phyloP scores from a whole-genome alignment of 768 basidiomycete genomes.

The Grammothele lineata region DNA sequence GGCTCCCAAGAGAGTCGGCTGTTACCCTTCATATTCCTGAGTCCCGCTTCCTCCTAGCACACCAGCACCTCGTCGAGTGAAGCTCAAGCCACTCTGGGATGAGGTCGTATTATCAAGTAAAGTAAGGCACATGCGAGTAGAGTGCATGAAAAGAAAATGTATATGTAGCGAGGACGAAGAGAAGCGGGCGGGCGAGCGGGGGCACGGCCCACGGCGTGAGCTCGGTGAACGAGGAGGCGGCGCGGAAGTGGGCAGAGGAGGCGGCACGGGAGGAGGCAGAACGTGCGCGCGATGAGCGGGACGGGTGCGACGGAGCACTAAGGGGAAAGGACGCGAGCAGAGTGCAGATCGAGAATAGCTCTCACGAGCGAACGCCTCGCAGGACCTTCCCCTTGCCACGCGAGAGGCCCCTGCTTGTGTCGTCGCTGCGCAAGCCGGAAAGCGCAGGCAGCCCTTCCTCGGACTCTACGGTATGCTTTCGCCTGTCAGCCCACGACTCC shows the following conservation, averaged over 20 bases:
- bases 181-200: too few relatives aligned
- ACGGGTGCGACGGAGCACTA: constrained; percentile 5
- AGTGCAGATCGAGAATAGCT: constrained; percentile 11
- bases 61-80: too few relatives aligned
- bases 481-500: too few relatives aligned
- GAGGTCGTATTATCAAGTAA: too few relatives aligned
- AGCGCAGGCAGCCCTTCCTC: background rate
- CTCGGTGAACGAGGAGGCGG: background rate
- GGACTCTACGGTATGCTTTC: background rate
- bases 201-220: constrained; percentile 3
- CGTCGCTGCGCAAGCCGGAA: background rate
- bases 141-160: too few relatives aligned
- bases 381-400: background rate
- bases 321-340: constrained; percentile 7
- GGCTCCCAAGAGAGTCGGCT: too few relatives aligned
- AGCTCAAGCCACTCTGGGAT: too few relatives aligned
- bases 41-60: too few relatives aligned
- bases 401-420: background rate
- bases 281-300: constrained; percentile 8
- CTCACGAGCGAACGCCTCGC: background rate
- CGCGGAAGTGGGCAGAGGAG: constrained; percentile 5
- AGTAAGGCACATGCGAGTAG: too few relatives aligned
- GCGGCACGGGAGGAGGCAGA: constrained; percentile 1
- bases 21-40: too few relatives aligned
- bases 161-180: too few relatives aligned